Evolutionary conservation across 139 green algal species (phyloP).

Genomic region (Volvox africanus): DNA sequence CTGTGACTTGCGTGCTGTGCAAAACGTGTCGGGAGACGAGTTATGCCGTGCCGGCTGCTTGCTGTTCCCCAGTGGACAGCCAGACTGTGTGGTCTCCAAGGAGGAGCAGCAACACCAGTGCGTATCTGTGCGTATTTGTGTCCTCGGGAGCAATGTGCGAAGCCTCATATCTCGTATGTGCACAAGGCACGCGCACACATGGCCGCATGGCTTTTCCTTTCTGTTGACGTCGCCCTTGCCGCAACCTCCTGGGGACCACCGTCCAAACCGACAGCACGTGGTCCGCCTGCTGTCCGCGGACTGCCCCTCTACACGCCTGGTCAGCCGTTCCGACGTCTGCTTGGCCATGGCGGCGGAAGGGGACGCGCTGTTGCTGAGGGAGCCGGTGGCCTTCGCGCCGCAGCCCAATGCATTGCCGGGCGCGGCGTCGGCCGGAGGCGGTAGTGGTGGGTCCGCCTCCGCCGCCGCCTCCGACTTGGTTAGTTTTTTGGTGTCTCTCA

Average conservation of each 20-base stretch:
- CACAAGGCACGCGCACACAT: not conserved
- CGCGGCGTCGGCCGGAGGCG: not conserved
- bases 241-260: too few relatives aligned
- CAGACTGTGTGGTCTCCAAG: too few relatives aligned
- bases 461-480: constrained; percentile 8
- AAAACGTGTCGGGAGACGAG: too few relatives aligned
- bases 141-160: too few relatives aligned
- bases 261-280: constrained; percentile 20
- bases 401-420: constrained; percentile 38
- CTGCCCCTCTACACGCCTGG: constrained; percentile 30
- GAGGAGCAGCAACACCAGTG: too few relatives aligned
- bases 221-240: not conserved
- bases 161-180: not conserved
- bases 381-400: constrained; percentile 32
- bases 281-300: not conserved
- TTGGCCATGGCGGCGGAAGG: constrained; percentile 76
- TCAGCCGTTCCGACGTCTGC: constrained; percentile 38
- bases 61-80: too few relatives aligned
- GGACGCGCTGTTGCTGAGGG: constrained; percentile 66
- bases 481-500: constrained; percentile 16
- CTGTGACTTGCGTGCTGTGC: too few relatives aligned
- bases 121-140: too few relatives aligned
- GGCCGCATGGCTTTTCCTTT: not conserved
- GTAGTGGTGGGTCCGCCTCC: not conserved
- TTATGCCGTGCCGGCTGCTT: too few relatives aligned